These are phyloP conservation scores for Gilbertella persicaria DNA, from an alignment of 371 early-diverging fungal genomes.

Conservation along the genomic window DNA sequence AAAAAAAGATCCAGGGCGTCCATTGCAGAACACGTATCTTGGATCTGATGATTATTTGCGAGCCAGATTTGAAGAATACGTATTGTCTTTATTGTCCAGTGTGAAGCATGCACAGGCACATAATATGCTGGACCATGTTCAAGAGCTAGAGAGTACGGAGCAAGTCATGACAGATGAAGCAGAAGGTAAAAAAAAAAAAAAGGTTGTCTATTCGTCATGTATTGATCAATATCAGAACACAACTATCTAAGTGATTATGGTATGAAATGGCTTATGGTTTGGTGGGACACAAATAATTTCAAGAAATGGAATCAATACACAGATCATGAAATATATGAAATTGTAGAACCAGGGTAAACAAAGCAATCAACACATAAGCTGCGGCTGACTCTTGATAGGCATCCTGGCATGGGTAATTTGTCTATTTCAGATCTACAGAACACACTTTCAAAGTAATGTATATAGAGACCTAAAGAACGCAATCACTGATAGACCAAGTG, in stretches of 20 bases:
- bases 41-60: slow-evolving; percentile 85
- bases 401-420: slow-evolving; percentile 68
- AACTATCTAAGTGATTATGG: slow-evolving; percentile 71
- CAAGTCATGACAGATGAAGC: slow-evolving; percentile 39
- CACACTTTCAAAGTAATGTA: slow-evolving; percentile 59
- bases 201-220: background rate
- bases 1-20: slow-evolving; percentile 51
- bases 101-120: slow-evolving; percentile 63
- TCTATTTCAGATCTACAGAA: slow-evolving; percentile 65
- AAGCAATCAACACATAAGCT: too few species aligned
- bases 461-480: background rate
- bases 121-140: slow-evolving; percentile 34
- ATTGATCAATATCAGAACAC: slow-evolving; percentile 37
- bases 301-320: slow-evolving; percentile 68
- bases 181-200: slow-evolving; percentile 23
- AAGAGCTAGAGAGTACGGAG: slow-evolving; percentile 22
- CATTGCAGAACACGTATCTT: slow-evolving; percentile 59
- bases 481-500: background rate
- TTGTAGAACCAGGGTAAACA: slow-evolving; percentile 65
- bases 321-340: slow-evolving; percentile 67
- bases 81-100: slow-evolving; percentile 68
- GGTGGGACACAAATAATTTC: slow-evolving; percentile 75
- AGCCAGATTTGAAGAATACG: slow-evolving; percentile 76
- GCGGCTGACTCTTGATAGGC: too few species aligned
- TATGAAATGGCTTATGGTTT: slow-evolving; percentile 62